Base-by-base conservation (phyloP, 441 rosid species). In the Geranium incanum region DNA sequence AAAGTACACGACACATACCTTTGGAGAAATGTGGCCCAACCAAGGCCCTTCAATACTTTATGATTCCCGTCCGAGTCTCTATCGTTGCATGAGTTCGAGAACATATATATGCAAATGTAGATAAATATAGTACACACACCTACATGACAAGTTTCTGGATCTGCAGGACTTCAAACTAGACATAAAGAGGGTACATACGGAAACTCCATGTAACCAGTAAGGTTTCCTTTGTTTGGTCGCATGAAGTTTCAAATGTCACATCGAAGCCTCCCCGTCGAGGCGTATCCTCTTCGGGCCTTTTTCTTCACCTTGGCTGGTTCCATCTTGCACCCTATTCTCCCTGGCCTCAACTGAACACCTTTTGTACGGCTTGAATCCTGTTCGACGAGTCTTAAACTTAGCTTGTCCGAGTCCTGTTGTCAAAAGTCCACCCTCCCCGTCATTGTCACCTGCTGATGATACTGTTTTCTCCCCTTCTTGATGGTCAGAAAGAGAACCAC, bases 361-460 rank as follows among this genome's bases (percentile, higher is more conserved):
- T 82, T 92, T 94, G 86, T 94, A 94, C 38, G 97, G 99, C 75
- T 90, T 94, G 76, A 94, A 94, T 72, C 99, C 97, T 48, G 94
- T 89, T 69, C 86, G 84, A 55, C 83, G 81, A 43, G 84, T 78
- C 85, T 83, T 85, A 11, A 86, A 81, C 69, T 79, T 89, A 74
- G 76, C 88, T 66, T 78, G 70, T 78, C 84, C 89, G 43, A 88
- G 84, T 65, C 92, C 92, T 6, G 87, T 76, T 15, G 87, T 84
- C 71, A 82, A 84, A 48, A 87, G 80, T 66, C 84, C 84, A 60
- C 70, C 79, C 55, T 80, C 81, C 68, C 70, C 76, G 64, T 71
- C 75, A 70, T 80, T 72, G 69, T 71, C 80, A 33, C 71, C 67
- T 55, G 62, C 21, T 59, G 65, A 59, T 57, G 73, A 65, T 28